Conservation (phyloP, 805 yeast genomes). For the Saccharomycopsis selenospora region DNA sequence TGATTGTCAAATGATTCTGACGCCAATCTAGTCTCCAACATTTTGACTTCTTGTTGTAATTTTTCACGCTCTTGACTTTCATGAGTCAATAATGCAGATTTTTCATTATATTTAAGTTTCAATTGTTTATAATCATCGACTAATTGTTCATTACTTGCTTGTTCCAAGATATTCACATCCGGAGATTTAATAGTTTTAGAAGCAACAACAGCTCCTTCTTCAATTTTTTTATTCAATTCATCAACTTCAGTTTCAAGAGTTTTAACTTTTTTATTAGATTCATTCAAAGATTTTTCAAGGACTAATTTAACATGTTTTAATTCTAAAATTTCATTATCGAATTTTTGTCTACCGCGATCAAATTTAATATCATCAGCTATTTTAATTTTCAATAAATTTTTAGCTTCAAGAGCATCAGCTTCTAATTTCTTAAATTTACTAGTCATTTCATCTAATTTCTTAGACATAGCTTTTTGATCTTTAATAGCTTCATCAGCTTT, state of each 20-base stretch:
- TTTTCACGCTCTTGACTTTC: slow-evolving; percentile 37
- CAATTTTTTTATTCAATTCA: slow-evolving; percentile 23
- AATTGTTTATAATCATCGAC: slow-evolving; percentile 39
- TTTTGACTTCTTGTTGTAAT: slow-evolving; percentile 48
- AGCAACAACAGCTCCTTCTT: slow-evolving; percentile 1
- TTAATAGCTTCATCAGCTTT: slow-evolving; percentile 25
- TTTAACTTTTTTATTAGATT: slow-evolving; percentile 29
- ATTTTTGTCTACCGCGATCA: slow-evolving; percentile 38
- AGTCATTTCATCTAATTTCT: slow-evolving; percentile 25
- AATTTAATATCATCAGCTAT: slow-evolving; percentile 38
- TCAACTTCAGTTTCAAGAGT: slow-evolving; percentile 30
- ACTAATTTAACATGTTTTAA: slow-evolving; percentile 28
- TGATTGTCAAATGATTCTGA: slow-evolving; percentile 56
- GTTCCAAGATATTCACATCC: background rate
- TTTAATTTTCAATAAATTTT: slow-evolving; percentile 35
- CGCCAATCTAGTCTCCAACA: slow-evolving; percentile 58
- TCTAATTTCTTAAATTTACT: slow-evolving; percentile 31
- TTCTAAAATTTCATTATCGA: slow-evolving; percentile 34
- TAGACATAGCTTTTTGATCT: slow-evolving; percentile 26
- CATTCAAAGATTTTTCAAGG: slow-evolving; percentile 22
- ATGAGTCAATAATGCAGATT: slow-evolving; percentile 39
- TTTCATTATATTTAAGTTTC: slow-evolving; percentile 46
- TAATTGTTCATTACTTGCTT: slow-evolving; percentile 15
- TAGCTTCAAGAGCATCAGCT: slow-evolving; percentile 39
- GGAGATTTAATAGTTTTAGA: background rate